A percentile compares a stretch with the other conserved stretches of the same genome.
phyloP scores from a whole-genome alignment of 306 rosid genomes.

The Lotus japonicus region DNA sequence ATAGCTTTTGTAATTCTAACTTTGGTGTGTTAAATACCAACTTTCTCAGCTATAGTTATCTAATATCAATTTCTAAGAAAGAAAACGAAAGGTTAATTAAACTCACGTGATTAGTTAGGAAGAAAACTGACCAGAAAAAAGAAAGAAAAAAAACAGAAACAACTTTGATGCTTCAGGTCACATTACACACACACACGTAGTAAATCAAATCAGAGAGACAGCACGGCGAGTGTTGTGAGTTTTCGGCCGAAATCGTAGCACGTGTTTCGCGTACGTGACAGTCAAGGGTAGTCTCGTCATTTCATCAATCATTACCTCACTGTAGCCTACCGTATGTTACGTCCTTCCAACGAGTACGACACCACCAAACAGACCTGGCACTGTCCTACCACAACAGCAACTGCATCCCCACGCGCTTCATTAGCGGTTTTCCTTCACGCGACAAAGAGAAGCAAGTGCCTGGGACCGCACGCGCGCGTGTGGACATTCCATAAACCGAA shows the following conservation, averaged over 20 bases:
- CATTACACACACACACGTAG: no score
- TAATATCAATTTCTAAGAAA: no score
- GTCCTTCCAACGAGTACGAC: constrained; percentile 17
- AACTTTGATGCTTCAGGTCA: not conserved
- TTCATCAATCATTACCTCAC: not conserved
- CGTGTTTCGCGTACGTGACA: not conserved
- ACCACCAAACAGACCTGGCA: constrained; percentile 4
- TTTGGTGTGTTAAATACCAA: no score
- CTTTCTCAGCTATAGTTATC: no score
- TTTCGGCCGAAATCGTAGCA: not conserved
- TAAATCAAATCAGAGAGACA: not conserved
- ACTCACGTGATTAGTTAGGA: not conserved
- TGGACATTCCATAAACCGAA: no score
- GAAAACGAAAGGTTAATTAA: no score
- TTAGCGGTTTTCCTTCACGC: not conserved
- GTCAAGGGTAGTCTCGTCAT: not conserved
- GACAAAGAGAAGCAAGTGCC: no score
- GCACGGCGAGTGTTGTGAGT: not conserved
- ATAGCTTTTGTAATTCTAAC: no score
- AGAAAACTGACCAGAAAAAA: no score
- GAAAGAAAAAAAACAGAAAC: no score
- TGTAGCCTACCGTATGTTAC: constrained; percentile 4
- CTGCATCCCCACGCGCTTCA: not conserved
- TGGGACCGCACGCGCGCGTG: no score
- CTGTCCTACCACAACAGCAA: no score